phyloP scores from a whole-genome alignment of 164 flowering plant species.

The Vitis cinerea region DNA sequence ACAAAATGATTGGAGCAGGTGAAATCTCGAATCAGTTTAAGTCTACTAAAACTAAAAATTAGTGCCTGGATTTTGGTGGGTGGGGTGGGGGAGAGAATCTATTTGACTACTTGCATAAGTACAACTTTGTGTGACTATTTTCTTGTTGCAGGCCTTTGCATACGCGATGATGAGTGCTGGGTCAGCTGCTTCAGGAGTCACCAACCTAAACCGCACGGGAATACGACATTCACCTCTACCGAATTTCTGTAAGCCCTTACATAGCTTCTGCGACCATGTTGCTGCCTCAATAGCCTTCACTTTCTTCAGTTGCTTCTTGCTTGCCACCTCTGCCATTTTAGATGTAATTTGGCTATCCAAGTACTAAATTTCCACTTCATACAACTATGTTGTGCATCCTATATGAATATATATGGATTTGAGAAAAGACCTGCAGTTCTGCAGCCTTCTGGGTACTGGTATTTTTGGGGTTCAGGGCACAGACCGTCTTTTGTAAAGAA shows the following conservation, averaged over 20 bases:
- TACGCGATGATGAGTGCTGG: slow-evolving; percentile 85
- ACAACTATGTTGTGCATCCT: not conserved
- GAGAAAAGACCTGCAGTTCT: not conserved
- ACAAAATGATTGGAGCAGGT: too few species aligned
- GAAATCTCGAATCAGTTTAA: too few species aligned
- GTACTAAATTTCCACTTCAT: slow-evolving; percentile 22
- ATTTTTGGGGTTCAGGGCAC: not conserved
- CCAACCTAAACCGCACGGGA: slow-evolving; percentile 85
- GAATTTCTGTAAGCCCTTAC: slow-evolving; percentile 76
- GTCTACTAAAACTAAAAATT: too few species aligned
- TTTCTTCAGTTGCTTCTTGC: slow-evolving; percentile 67
- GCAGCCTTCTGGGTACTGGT: not conserved
- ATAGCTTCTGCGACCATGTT: slow-evolving; percentile 68
- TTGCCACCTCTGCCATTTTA: slow-evolving; percentile 57
- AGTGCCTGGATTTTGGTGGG: too few species aligned
- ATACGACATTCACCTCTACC: slow-evolving; percentile 73
- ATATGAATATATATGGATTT: slow-evolving; percentile 4
- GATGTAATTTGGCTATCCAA: slow-evolving; percentile 71
- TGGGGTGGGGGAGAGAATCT: too few species aligned
- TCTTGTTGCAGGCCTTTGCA: slow-evolving; percentile 60
- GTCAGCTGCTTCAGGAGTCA: slow-evolving; percentile 85
- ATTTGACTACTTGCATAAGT: too few species aligned
- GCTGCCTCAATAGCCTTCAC: slow-evolving; percentile 68
- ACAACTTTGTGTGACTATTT: not conserved
- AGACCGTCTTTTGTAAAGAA: not conserved